Evolutionary conservation across 208 protist species (phyloP).

Genomic region (Leptomonas seymouri): DNA sequence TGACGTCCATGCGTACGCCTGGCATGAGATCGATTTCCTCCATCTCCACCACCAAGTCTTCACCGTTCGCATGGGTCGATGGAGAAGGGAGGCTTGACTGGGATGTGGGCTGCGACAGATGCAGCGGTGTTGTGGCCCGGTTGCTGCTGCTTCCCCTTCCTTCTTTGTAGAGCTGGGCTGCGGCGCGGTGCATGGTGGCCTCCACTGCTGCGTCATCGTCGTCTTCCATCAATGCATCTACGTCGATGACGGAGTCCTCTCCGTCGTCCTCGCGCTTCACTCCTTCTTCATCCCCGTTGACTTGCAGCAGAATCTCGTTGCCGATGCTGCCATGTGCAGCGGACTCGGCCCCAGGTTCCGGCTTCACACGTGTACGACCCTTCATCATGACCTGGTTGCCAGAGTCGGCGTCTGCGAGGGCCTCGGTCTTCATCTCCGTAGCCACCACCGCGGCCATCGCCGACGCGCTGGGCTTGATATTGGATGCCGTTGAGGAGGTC

Average conservation of each 20-base stretch:
- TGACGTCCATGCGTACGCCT: slow-evolving; percentile 43
- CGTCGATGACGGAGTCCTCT: slow-evolving; percentile 56
- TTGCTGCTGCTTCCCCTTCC: not conserved
- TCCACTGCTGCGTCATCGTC: slow-evolving; percentile 43
- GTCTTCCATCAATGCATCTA: slow-evolving; percentile 79
- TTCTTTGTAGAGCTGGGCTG: slow-evolving; percentile 14
- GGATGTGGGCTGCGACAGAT: not conserved
- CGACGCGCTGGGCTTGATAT: slow-evolving; percentile 4
- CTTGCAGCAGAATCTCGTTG: not conserved
- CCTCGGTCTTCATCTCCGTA: slow-evolving; percentile 3
- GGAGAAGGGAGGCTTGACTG: not conserved
- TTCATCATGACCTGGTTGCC: not conserved
- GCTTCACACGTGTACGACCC: slow-evolving; percentile 20
- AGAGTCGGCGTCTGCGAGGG: not conserved
- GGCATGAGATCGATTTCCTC: slow-evolving; percentile 40
- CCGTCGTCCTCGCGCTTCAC: not conserved
- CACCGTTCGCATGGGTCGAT: slow-evolving; percentile 2
- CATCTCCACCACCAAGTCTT: slow-evolving; percentile 21
- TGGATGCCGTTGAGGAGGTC: not conserved
- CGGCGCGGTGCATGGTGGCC: slow-evolving; percentile 15
- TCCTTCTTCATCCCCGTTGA: slow-evolving; percentile 1
- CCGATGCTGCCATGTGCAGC: not conserved
- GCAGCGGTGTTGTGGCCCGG: slow-evolving; percentile 5
- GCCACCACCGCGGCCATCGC: slow-evolving; percentile 6
- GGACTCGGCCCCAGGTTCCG: slow-evolving; percentile 7